Base-by-base conservation (phyloP, 2,329 filamentous ascomycete genomes). In the Aureobasidium zeae region DNA sequence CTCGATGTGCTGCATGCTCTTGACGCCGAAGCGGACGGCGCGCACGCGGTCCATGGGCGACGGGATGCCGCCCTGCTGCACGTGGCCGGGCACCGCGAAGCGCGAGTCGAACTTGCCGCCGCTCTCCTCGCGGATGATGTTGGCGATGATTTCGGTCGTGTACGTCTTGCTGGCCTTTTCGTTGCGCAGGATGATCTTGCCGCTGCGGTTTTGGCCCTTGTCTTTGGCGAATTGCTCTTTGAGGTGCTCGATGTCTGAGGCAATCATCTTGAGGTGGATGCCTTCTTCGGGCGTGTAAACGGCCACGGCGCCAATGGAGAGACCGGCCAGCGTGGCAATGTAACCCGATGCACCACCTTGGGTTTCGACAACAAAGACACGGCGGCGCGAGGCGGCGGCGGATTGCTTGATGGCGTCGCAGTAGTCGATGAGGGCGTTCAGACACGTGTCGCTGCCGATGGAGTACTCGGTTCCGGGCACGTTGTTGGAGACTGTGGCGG, bases 401-500 rank as follows among this genome's bases (percentile, higher is more conserved):
- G 88, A 95, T 63, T 96, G 91, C 64, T 93, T 87, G 66, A 96
- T 95, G 57, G 88, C 89, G 70, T 98, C 91, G 61, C 89, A 95
- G 67, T 95, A 98, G 53, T 82, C 77, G 51, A 95, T 86, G 28
- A 98, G 73, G 44, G 94, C 87, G 67, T 98, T 98, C 50, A 98
- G 70, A 59, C 91, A 96, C 1, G 91, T 98, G 58, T 98, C 91
- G 22, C 87, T 94, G 31, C 91, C 91, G 33, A 98, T 77, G 1
- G 87, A 95, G 69, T 95, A 96, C 65, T 98, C 91, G 0, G 89
- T 94, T 28, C 91, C 91, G 0, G 91, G 91, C 4, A 98, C 91
- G 62, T 98, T 98, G 73, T 98, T 98, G 52, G 86, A 94, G 54
- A 98, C 89, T 8, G 91, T 98, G n/a, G 91, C 91, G 0, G 91